Evolutionary conservation across 176 grass and related monocot species (phyloP), one percentile per base, ranked within the genome.

Genomic region (Ensete ventricosum): DNA sequence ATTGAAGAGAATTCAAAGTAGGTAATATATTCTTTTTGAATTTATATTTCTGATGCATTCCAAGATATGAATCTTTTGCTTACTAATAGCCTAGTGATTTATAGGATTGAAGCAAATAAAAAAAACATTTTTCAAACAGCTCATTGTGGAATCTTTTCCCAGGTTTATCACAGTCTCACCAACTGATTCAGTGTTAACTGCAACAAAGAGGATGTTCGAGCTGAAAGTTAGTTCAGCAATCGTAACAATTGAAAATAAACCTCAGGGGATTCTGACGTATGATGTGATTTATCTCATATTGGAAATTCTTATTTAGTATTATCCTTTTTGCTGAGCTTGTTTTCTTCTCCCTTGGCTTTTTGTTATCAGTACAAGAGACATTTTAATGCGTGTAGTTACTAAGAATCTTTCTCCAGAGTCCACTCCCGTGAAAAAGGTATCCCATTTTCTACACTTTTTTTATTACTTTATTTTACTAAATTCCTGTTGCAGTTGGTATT

Each of bases 1-100:
- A 94, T 99, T 53, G 77, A 86, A 82, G 90, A 99, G 82, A 91
- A 99, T 94, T 82, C 90, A 94, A 99, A 99, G 95, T 99, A 94
- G 90, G 88, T 99, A 99, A 94, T 87, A 99, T 82, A 59, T 84
- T 77, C 59, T 81, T 79, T 72, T 86, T 87, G 65, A 77, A 59
- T 83, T 66, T 82, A n/a, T 26, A 57, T 60, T 43, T 57, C 54
- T 69, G 43, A 20, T 68, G 10, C 9, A 51, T 34, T 52, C 19
- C 52, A 53, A 50, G 8, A 24, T 72, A 53, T 13, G 76, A 48
- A 10, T 26, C 17, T 62, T 80, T 80, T 84, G 5, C 21, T 55
- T 82, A 54, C n/a, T 24, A 53, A 9, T 78, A 79, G 66, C 66
- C 19, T 26, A 50, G 14, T 80, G 16, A 52, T 20, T 57, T 76